Evolutionary conservation across 768 basidiomycete genomes (phyloP).

Genomic region (Auriculariales sp.): DNA sequence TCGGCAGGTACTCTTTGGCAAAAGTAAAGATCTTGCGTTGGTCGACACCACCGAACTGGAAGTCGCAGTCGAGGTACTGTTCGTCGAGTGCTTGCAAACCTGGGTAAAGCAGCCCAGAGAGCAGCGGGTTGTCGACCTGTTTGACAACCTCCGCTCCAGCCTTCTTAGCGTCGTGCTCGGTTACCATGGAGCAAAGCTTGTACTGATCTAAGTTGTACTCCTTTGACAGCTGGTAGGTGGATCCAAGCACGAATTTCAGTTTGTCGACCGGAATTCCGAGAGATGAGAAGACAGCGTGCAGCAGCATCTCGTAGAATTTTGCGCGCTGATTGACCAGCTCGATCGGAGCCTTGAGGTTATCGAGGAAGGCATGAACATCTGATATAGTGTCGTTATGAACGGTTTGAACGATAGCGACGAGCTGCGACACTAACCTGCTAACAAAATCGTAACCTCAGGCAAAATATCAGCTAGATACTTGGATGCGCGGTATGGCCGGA

Average conservation of each 20-base stretch:
- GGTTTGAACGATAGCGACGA: background rate
- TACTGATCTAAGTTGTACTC: conserved; percentile 96
- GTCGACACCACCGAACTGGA: conserved; percentile 96
- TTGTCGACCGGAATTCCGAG: conserved; percentile 83
- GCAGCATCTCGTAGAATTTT: conserved; percentile 76
- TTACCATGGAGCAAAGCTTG: conserved; percentile 77
- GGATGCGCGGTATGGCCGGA: background rate
- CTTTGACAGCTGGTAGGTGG: conserved; percentile 78
- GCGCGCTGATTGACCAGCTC: conserved; percentile 81
- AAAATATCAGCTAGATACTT: background rate
- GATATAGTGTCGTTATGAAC: too few species aligned
- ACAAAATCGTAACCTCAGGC: conserved; percentile 59
- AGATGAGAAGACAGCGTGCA: conserved; percentile 71
- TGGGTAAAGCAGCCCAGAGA: conserved; percentile 90
- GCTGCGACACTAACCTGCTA: conserved; percentile 43
- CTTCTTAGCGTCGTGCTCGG: conserved; percentile 94
- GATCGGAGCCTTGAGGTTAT: conserved; percentile 90
- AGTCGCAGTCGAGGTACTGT: conserved; percentile 88
- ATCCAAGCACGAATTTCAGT: conserved; percentile 75
- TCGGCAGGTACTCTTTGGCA: conserved; percentile 89
- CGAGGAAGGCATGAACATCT: conserved; percentile 96
- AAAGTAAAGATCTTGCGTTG: conserved; percentile 99
- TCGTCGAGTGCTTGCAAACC: conserved; percentile 95
- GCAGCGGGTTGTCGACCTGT: conserved; percentile 80
- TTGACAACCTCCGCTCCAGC: conserved; percentile 99